Base-by-base conservation (phyloP, 495 filamentous ascomycete species). In the Penicillium paradoxum region DNA sequence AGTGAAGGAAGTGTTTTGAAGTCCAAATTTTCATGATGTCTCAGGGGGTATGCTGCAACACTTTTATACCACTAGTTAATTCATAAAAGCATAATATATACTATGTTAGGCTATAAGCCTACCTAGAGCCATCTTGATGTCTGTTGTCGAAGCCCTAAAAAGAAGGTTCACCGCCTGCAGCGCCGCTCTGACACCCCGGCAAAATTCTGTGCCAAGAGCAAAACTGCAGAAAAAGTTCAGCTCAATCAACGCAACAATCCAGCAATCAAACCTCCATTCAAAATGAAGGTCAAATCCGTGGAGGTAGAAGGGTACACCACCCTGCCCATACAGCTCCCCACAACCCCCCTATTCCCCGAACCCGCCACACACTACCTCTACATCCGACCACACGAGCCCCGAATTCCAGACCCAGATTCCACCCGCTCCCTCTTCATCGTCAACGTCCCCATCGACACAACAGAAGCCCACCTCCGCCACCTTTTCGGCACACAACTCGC, bases 371-470 rank as follows among this genome's bases (percentile, higher is more conserved):
- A 98, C 72, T 88, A 89, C 73, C 77, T 97, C 64, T 96, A 96
- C 70, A 68, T 97, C 45, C 88, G 86, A 49, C 82, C 81, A 27
- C 90, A 97, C 65, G 78, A 83, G 38, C 91, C 87, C 50, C 88
- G 83, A 60, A 78, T 91, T 21, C 84, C 89, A 14, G 85, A 86
- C 10, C 73, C 81, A 15, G 78, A 86, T 60, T 83, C 91, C 60
- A 64, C 79, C 19, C 84, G 90, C 52, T 87, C 86, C 41, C 78
- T 98, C 21, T 98, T 96, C 72, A 62, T 91, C 19, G 85, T 90
- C 54, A 97, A 98, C 64, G 64, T 92, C 6, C 95, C 93, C 30
- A 74, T 90, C 58, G 92, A 97, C 68, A 83, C 87, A 49, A 95
- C 88, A 32, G 83, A 87, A 43, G 60, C 70, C 0, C 89, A 93